Percentiles rank a stretch among this genome's conserved stretches.
Conservation (phyloP, 805 yeast species). For the Starmerella stellata region DNA sequence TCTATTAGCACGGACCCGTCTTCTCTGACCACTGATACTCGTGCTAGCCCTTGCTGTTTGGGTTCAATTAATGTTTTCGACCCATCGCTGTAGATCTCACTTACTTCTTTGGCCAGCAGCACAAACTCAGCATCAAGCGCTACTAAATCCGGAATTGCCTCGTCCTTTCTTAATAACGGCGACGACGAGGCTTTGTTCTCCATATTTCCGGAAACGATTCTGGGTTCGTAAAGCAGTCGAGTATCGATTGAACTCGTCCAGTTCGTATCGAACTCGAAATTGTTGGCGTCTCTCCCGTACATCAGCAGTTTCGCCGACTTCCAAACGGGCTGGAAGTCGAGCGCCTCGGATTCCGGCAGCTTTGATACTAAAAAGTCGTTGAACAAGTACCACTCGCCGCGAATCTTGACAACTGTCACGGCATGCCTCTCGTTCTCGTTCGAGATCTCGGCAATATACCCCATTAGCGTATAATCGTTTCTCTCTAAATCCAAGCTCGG, state of each 20-base stretch:
- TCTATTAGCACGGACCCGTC: constrained; percentile 42
- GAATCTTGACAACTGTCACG: constrained; percentile 22
- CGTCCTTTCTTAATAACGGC: constrained; percentile 44
- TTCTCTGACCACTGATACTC: constrained; percentile 62
- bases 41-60: constrained; percentile 56
- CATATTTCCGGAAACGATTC: constrained; percentile 50
- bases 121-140: constrained; percentile 98
- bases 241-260: constrained; percentile 41
- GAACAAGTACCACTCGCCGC: constrained; percentile 51
- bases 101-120: constrained; percentile 53
- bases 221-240: constrained; percentile 52
- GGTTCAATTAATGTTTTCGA: constrained; percentile 53
- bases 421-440: constrained; percentile 21
- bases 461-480: constrained; percentile 20
- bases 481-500: not conserved
- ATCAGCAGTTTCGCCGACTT: constrained; percentile 39
- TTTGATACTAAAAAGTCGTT: constrained; percentile 79
- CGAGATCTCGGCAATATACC: constrained; percentile 24
- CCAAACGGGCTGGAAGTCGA: constrained; percentile 58
- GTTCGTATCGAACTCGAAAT: constrained; percentile 27
- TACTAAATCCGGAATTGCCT: constrained; percentile 56
- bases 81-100: constrained; percentile 63
- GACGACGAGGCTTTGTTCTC: constrained; percentile 37
- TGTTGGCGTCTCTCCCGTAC: constrained; percentile 9
- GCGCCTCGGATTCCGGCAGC: constrained; percentile 57